These are phyloP conservation scores for Raffaelea ambrosiae DNA, from an alignment of 2,329 filamentous ascomycete genomes.

Conservation along the genomic window DNA sequence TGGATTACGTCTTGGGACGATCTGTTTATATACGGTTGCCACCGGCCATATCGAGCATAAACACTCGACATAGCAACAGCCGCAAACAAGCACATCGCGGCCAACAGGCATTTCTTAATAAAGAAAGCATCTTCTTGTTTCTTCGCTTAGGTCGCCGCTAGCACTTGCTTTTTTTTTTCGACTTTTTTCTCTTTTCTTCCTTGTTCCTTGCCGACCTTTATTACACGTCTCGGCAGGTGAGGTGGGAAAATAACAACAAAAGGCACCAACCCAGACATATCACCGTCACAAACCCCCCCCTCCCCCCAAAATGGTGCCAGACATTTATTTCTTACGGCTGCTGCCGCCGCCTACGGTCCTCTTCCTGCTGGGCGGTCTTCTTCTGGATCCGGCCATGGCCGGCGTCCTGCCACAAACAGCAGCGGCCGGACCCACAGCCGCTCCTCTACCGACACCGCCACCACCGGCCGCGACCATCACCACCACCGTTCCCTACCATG, in stretches of 20 bases:
- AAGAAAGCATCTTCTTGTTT: neutral
- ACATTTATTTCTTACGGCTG: slow-evolving; percentile 18
- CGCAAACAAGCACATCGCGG: no score
- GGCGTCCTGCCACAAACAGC: slow-evolving; percentile 13
- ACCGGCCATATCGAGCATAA: no score
- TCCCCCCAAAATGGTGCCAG: slow-evolving; percentile 5
- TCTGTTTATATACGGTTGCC: no score
- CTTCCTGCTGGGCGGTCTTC: slow-evolving; percentile 18
- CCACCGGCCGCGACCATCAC: slow-evolving; percentile 14
- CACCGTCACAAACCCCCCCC: no score
- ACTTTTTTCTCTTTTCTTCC: neutral
- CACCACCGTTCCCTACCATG: slow-evolving; percentile 20
- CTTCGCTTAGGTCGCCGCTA: no score
- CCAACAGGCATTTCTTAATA: neutral
- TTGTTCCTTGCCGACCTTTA: neutral
- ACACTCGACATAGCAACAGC: no score
- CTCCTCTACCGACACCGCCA: slow-evolving; percentile 20
- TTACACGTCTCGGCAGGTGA: no score
- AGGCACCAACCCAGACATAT: neutral
- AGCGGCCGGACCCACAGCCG: slow-evolving; percentile 15
- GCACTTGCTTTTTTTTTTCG: neutral
- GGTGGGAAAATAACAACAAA: neutral
- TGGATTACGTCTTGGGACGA: no score
- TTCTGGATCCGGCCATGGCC: slow-evolving; percentile 18
- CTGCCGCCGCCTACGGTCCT: slow-evolving; percentile 22